Conservation (phyloP, 2,329 filamentous ascomycete genomes). For the Talaromyces amestolkiae region DNA sequence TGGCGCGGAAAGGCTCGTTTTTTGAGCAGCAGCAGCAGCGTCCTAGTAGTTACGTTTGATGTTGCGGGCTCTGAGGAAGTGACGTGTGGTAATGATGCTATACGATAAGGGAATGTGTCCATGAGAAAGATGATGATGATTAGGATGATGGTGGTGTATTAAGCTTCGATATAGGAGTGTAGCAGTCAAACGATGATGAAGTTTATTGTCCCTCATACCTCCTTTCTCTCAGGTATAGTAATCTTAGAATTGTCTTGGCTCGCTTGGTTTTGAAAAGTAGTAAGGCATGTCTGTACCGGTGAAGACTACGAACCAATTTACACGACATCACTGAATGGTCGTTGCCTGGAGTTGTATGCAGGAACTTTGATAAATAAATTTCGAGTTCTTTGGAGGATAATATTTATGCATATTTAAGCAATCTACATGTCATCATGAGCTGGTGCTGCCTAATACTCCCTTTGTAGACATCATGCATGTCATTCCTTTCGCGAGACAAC, state of each 20-base stretch:
- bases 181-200: background rate
- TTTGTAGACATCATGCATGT: too few species aligned
- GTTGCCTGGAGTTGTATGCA: too few species aligned
- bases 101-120: background rate
- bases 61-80: background rate
- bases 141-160: background rate
- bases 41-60: constrained; percentile 5
- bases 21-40: constrained; percentile 14
- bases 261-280: background rate
- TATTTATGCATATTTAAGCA: background rate
- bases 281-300: background rate
- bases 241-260: background rate
- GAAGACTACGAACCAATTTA: background rate
- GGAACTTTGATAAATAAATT: background rate
- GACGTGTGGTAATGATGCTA: background rate
- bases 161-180: background rate
- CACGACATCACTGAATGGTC: too few species aligned
- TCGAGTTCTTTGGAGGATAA: background rate
- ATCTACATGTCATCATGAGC: background rate
- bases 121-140: background rate
- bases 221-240: background rate
- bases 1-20: constrained; percentile 17
- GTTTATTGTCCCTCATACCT: background rate
- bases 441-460: background rate
- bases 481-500: background rate